Percentiles rank a stretch among this genome's conserved stretches.
Evolutionary conservation across 2,329 filamentous ascomycete species (phyloP).

Genomic region (Colletotrichum ledebouriae): DNA sequence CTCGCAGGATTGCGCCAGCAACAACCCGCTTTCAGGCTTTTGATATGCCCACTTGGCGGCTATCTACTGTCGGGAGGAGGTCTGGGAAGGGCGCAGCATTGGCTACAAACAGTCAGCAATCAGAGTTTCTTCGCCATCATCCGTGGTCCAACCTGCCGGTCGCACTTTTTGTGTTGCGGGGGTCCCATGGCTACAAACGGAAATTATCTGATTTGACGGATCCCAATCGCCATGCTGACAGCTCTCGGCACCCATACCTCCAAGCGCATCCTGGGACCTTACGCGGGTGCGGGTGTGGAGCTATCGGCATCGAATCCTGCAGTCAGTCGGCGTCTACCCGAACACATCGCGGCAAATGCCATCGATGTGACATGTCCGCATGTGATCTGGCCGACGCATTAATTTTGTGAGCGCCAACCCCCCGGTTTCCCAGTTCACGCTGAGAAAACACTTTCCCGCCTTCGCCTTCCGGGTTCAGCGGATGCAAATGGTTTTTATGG

Average conservation of each 20-base stretch:
- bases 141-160: constrained; percentile 30
- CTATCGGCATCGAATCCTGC: constrained; percentile 39
- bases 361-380: constrained; percentile 60
- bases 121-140: constrained; percentile 30
- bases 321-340: constrained; percentile 54
- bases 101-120: constrained; percentile 64
- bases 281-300: constrained; percentile 25
- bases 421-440: constrained; percentile 47
- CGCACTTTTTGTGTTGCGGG: constrained; percentile 50
- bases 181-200: constrained; percentile 59
- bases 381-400: constrained; percentile 70
- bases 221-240: constrained; percentile 54
- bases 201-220: constrained; percentile 56
- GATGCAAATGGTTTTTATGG: constrained; percentile 86
- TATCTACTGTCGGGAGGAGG: constrained; percentile 38
- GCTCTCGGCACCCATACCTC: constrained; percentile 59
- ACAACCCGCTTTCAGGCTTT: constrained; percentile 18
- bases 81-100: constrained; percentile 59
- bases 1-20: constrained; percentile 46
- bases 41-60: constrained; percentile 8
- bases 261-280: constrained; percentile 44
- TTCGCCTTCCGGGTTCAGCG: constrained; percentile 52
- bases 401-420: constrained; percentile 67
- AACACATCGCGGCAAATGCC: constrained; percentile 57
- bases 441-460: constrained; percentile 60